phyloP scores from a whole-genome alignment of 2,329 filamentous ascomycete genomes.

The Karstenula rhodostoma region DNA sequence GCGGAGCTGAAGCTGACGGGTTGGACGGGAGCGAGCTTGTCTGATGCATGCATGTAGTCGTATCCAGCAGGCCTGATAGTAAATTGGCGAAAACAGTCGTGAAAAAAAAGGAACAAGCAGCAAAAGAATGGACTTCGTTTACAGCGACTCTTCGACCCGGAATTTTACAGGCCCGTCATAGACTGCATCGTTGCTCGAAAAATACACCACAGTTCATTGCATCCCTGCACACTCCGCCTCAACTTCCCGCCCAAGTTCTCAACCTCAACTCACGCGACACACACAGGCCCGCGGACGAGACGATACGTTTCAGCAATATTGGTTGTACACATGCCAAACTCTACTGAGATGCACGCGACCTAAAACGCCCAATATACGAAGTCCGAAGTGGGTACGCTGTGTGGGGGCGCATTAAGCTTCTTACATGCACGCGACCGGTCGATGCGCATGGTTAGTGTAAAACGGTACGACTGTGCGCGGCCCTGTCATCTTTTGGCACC shows the following conservation, averaged over 20 bases:
- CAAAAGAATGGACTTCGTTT: no score
- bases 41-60: no score
- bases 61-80: no score
- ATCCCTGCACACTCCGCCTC: background rate
- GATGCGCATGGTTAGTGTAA: background rate
- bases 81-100: no score
- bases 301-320: background rate
- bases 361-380: background rate
- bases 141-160: no score
- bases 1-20: background rate
- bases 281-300: background rate
- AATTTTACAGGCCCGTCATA: no score
- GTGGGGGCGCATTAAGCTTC: constrained; percentile 3
- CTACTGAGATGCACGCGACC: background rate
- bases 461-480: background rate
- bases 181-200: no score
- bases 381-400: constrained; percentile 2
- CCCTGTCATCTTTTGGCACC: background rate
- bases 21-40: background rate
- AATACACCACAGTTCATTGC: background rate
- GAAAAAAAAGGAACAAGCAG: no score
- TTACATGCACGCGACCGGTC: background rate
- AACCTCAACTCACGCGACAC: background rate
- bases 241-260: background rate
- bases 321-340: background rate